Evolutionary conservation across 2,329 filamentous ascomycete species (phyloP), one percentile per base, ranked within the genome.

Genomic region (Pseudogymnoascus sp.): DNA sequence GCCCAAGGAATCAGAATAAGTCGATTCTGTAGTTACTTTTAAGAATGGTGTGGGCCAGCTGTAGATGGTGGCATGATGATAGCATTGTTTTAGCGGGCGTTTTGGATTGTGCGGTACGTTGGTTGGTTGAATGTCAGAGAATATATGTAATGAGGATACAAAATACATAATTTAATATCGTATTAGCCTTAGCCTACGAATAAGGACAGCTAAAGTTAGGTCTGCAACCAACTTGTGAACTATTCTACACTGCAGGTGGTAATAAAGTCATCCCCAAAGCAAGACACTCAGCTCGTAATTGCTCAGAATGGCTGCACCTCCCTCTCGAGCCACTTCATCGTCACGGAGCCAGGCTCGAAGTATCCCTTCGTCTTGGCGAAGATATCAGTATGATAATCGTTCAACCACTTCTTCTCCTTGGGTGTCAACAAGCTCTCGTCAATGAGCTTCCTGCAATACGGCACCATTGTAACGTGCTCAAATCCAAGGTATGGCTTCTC

Each of bases 381-480:
- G 14, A 99, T 87, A 72, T 94, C 87, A 34, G 80, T 76, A 72
- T 96, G 89, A 72, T 96, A 96, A 41, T 85, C 80, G 69, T 97
- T 96, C 66, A 99, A 76, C 90, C 93, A 99, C 63, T 82, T 75
- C 76, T 87, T 89, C 77, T 99, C 94, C 11, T 77, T 79, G 4
- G 79, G 77, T 0, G 86, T 91, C 66, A 99, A 76, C 34, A 96
- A 77, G 59, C 72, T 79, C 60, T 81, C 77, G 68, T 97, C 89
- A 65, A 96, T 91, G 65, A 99, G 77, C 64, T 91, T 97, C 64
- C 86, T 84, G 76, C 93, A 97, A 75, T 96, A 91, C 0, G 94
- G 94, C 16, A 93, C 91, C 91, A 99, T 91, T 0, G 94, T 99
- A 66, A 97, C 91, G 74, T 96, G 90, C 77, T 99, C 93, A 67